Conservation (phyloP, 1,139 yeast species). For the Yamadazyma aaseri region DNA sequence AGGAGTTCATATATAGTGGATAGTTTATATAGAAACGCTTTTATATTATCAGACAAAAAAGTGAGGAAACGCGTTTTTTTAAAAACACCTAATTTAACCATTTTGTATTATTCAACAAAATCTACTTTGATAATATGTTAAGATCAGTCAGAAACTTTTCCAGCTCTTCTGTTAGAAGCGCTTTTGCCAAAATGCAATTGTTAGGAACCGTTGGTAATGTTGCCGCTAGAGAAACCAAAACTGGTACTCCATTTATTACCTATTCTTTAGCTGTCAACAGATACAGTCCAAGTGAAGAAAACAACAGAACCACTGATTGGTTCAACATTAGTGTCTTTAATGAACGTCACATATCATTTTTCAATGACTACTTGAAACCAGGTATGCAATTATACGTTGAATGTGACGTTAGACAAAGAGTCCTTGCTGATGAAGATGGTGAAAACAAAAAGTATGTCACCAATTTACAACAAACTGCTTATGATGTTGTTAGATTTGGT, state of each 20-base stretch:
- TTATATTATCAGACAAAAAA: too few relatives aligned
- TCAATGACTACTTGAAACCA: constrained; percentile 40
- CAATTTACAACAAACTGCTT: constrained; percentile 35
- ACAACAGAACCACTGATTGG: constrained; percentile 39
- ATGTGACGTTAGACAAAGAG: constrained; percentile 38
- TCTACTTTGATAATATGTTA: constrained; percentile 8
- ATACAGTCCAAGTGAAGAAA: constrained; percentile 31
- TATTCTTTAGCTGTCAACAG: constrained; percentile 47
- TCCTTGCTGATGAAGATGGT: constrained; percentile 33
- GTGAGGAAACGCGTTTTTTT: not conserved
- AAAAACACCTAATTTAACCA: not conserved
- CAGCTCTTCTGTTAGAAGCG: constrained; percentile 27
- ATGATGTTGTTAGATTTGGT: constrained; percentile 42
- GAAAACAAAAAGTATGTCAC: constrained; percentile 32
- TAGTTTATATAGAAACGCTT: too few relatives aligned
- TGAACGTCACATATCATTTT: constrained; percentile 36
- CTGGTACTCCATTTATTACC: constrained; percentile 37
- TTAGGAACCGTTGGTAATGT: constrained; percentile 44
- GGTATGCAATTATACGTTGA: constrained; percentile 46
- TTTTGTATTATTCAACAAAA: too few relatives aligned
- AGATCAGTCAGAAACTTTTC: constrained; percentile 32
- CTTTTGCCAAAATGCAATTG: constrained; percentile 44
- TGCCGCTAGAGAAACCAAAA: constrained; percentile 36
- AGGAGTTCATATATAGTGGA: too few relatives aligned
- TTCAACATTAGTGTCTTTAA: constrained; percentile 42